Percentiles rank a stretch among this genome's conserved stretches.
These are phyloP conservation scores for Malbranchea zuffiana DNA, from an alignment of 2,329 filamentous ascomycete species.

Conservation along the genomic window DNA sequence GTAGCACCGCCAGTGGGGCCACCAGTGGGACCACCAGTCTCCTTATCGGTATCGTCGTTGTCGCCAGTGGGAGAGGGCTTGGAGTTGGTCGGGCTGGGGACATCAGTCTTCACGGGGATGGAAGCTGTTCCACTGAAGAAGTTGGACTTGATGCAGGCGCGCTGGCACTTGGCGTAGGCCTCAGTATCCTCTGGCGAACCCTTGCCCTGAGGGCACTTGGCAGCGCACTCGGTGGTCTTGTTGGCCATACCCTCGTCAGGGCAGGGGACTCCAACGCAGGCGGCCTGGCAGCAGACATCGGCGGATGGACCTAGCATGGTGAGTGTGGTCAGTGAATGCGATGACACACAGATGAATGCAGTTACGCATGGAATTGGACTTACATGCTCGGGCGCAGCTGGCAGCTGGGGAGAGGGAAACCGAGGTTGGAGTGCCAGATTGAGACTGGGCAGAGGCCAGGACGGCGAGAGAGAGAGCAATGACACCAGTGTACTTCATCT, in stretches of 20 bases:
- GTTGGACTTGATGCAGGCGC: slow-evolving; percentile 39
- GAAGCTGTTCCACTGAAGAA: slow-evolving; percentile 33
- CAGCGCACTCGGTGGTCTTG: slow-evolving; percentile 42
- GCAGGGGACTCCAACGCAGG: slow-evolving; percentile 42
- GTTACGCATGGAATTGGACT: slow-evolving; percentile 10
- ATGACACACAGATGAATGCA: background rate
- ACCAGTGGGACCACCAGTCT: slow-evolving; percentile 15
- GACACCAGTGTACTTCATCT: slow-evolving; percentile 35
- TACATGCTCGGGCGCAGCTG: slow-evolving; percentile 30
- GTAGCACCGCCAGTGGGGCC: slow-evolving; percentile 1
- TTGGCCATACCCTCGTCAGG: slow-evolving; percentile 41
- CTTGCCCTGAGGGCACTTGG: slow-evolving; percentile 43
- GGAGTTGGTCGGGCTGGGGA: background rate
- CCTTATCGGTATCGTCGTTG: slow-evolving; percentile 15
- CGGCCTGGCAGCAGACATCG: slow-evolving; percentile 43
- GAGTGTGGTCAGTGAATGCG: background rate
- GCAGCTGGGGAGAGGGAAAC: slow-evolving; percentile 25
- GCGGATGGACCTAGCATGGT: slow-evolving; percentile 26
- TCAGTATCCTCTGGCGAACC: slow-evolving; percentile 37
- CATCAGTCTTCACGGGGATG: slow-evolving; percentile 2
- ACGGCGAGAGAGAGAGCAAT: slow-evolving; percentile 37
- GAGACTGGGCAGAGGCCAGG: slow-evolving; percentile 33
- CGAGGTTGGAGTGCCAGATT: slow-evolving; percentile 25
- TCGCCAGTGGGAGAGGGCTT: slow-evolving; percentile 16
- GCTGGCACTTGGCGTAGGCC: slow-evolving; percentile 39